A percentile compares a stretch with the other conserved stretches of the same genome.
Evolutionary conservation across 2,329 filamentous ascomycete genomes (phyloP).

Genomic region (Knoxdaviesia capensis): DNA sequence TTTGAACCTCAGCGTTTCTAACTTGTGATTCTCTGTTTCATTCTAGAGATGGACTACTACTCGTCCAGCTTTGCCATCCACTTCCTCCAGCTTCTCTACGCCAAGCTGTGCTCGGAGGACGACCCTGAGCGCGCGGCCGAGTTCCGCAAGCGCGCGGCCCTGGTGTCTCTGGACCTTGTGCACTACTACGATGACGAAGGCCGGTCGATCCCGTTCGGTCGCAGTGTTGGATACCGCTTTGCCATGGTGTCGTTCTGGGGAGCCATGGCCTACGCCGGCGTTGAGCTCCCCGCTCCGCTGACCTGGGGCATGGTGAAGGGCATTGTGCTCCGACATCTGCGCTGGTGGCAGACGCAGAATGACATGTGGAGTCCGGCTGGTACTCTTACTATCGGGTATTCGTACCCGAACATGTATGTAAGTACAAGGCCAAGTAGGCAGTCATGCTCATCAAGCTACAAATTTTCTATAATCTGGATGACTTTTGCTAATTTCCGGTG

Average conservation of each 20-base stretch:
- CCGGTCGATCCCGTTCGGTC: constrained; percentile 54
- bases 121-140: constrained; percentile 46
- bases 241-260: constrained; percentile 76
- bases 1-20: not conserved
- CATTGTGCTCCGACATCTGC: constrained; percentile 49
- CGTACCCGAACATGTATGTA: constrained; percentile 57
- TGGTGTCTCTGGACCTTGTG: constrained; percentile 48
- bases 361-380: constrained; percentile 59
- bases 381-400: constrained; percentile 57
- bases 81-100: constrained; percentile 58
- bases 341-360: constrained; percentile 61
- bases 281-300: constrained; percentile 50
- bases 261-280: constrained; percentile 53
- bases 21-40: not conserved
- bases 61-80: constrained; percentile 69
- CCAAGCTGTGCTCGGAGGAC: constrained; percentile 46
- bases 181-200: constrained; percentile 60
- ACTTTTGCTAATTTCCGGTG: constrained; percentile 3
- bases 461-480: not conserved
- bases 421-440: constrained; percentile 9
- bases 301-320: constrained; percentile 68
- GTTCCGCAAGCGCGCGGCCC: constrained; percentile 47
- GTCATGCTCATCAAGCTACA: no score
- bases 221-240: constrained; percentile 65
- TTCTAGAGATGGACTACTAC: constrained; percentile 60